A percentile compares a stretch with the other conserved stretches of the same genome.
These are phyloP conservation scores for Saccharomyces mikatae DNA, from an alignment of 805 yeast species.

Conservation along the genomic window DNA sequence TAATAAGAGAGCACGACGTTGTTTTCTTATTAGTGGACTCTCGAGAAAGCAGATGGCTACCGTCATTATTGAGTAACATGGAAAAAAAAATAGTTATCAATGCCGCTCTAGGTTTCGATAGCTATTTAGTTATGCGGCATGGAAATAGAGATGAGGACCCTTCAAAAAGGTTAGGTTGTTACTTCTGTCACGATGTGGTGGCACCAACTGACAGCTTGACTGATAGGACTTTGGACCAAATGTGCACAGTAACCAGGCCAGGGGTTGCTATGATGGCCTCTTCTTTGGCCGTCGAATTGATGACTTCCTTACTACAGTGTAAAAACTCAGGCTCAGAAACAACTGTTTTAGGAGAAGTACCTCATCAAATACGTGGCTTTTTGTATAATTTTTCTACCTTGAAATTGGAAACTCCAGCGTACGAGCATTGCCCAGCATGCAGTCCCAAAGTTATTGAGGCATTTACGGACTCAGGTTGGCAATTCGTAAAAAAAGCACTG, in stretches of 20 bases:
- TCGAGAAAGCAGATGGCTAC: conserved; percentile 96
- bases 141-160: conserved; percentile 39
- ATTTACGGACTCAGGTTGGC: conserved; percentile 60
- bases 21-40: conserved; percentile 85
- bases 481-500: conserved; percentile 65
- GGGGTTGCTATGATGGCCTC: conserved; percentile 89
- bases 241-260: conserved; percentile 98
- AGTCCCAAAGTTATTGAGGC: conserved; percentile 49
- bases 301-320: conserved; percentile 61
- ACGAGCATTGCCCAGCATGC: conserved; percentile 81
- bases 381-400: conserved; percentile 55
- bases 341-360: conserved; percentile 57
- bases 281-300: conserved; percentile 74
- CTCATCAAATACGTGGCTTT: conserved; percentile 91
- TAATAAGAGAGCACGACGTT: conserved; percentile 65
- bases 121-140: conserved; percentile 89
- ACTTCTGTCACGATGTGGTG: conserved; percentile 90
- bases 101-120: conserved; percentile 92
- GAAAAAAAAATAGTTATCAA: conserved; percentile 69
- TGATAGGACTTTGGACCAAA: conserved; percentile 87
- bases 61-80: conserved; percentile 70
- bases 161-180: conserved; percentile 68
- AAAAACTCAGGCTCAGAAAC: conserved; percentile 31
- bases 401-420: conserved; percentile 64
- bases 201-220: conserved; percentile 88